Conservation (phyloP, 192 early-diverging fungal species). For the Coemansia sp. region DNA sequence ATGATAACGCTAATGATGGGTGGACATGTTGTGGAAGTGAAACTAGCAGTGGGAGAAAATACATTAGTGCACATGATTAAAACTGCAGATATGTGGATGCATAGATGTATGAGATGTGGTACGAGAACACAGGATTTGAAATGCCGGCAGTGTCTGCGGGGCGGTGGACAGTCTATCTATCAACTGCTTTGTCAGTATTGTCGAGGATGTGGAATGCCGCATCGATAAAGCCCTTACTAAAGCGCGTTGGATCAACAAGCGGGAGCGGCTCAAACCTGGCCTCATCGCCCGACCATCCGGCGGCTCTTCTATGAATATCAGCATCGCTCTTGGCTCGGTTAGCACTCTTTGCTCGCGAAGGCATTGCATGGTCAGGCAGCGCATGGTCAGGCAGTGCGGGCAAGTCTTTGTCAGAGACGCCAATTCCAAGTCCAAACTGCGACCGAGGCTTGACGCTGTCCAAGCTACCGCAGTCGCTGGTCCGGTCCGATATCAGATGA, state of each 20-base stretch:
- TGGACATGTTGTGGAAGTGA: too few relatives aligned
- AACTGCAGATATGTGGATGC: too few relatives aligned
- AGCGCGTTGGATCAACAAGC: conserved; percentile 38
- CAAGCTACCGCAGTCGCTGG: not conserved
- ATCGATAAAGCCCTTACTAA: conserved; percentile 52
- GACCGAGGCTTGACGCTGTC: conserved; percentile 45
- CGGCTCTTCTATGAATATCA: conserved; percentile 17
- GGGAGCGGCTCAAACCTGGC: conserved; percentile 42
- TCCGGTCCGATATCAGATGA: not conserved
- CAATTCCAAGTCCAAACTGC: conserved; percentile 25
- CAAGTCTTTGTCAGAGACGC: not conserved
- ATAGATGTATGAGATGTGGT: too few relatives aligned
- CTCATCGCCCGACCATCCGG: conserved; percentile 21
- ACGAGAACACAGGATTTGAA: too few relatives aligned
- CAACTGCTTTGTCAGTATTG: not conserved
- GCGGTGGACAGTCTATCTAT: not conserved
- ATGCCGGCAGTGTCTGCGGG: too few relatives aligned
- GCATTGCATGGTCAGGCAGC: not conserved
- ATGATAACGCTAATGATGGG: too few relatives aligned
- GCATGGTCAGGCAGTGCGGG: too few relatives aligned
- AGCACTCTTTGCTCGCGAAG: conserved; percentile 1
- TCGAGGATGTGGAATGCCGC: conserved; percentile 24
- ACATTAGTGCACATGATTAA: too few relatives aligned
- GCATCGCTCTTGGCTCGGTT: conserved; percentile 17
- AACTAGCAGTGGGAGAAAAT: too few relatives aligned